Evolutionary conservation across 805 yeast genomes (phyloP).

Genomic region (Saturnispora galanensis): DNA sequence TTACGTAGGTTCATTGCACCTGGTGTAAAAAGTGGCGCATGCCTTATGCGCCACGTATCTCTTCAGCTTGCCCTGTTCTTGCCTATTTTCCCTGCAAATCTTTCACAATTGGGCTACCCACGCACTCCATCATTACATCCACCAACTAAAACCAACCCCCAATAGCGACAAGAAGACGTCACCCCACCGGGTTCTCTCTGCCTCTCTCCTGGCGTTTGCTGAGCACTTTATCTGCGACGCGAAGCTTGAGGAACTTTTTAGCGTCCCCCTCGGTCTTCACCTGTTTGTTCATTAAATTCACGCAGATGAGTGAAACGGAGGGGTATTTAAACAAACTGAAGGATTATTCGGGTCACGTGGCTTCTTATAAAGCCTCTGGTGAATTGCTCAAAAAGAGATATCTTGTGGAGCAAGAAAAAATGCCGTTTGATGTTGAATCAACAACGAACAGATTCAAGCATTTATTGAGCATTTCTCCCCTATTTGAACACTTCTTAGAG

Average conservation of each 20-base stretch:
- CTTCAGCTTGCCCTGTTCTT: no score
- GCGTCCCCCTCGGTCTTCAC: no score
- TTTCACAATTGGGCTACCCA: no score
- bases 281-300: neutral
- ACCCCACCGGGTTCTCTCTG: no score
- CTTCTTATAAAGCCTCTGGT: neutral
- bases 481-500: constrained; percentile 61
- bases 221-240: neutral
- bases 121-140: no score
- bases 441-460: constrained; percentile 62
- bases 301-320: neutral
- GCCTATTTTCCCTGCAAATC: no score
- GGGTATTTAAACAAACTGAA: neutral
- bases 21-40: no score
- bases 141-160: no score
- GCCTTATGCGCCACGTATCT: no score
- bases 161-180: no score
- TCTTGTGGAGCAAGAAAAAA: constrained; percentile 26
- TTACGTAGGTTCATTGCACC: no score
- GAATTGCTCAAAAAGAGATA: constrained; percentile 8
- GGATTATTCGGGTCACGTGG: neutral
- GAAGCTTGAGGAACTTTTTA: neutral
- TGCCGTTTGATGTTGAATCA: constrained; percentile 40
- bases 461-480: constrained; percentile 51
- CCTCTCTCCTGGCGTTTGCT: no score